Evolutionary conservation across 1,139 yeast species (phyloP), one percentile per base, ranked within the genome.

Genomic region (Nadsonia starkeyi-henricii): DNA sequence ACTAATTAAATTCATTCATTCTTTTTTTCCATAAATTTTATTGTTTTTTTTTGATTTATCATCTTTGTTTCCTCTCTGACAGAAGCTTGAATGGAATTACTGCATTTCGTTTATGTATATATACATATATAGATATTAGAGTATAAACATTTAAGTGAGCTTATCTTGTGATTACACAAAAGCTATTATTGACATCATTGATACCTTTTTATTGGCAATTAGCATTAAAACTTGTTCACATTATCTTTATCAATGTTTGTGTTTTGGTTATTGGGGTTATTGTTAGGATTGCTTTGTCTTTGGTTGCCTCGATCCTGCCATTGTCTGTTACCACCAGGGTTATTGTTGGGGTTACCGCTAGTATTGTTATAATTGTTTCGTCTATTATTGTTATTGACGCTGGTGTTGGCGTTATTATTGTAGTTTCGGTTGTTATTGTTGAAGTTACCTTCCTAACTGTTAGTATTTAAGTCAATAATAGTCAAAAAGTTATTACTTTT

Each of bases 351-450:
- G 45, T 53, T 47, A 42, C 48, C 47, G 41, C 53, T 50, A 45
- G 45, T 48, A 30, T 50, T 49, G 42, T 45, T 46, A 46, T 48
- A 53, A 42, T 53, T 49, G 48, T 53, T 55, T 50, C 55, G 55
- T 46, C 53, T 55, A 42, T 56, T 55, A 48, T 55, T 63, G 57
- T 57, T 61, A 54, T 54, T 61, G 56, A 55, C 60, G 52, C 55
- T 65, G 51, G 57, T 65, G 60, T 55, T 64, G 55, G 58, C 64
- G 41, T 53, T 55, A 44, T 53, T 54, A 45, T 49, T 52, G 45
- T 58, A 54, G 46, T 58, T 58, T 30, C 59, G 62, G 51, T 58
- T 62, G 49, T 57, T 61, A 47, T 58, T 64, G 49, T 60, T 62
- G 52, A 62, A 63, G 33, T 51, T 50, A n/a, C 39, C 42, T 20